Conservation (phyloP, 2,329 filamentous ascomycete species). For the Phaeophleospora eucalypticola region DNA sequence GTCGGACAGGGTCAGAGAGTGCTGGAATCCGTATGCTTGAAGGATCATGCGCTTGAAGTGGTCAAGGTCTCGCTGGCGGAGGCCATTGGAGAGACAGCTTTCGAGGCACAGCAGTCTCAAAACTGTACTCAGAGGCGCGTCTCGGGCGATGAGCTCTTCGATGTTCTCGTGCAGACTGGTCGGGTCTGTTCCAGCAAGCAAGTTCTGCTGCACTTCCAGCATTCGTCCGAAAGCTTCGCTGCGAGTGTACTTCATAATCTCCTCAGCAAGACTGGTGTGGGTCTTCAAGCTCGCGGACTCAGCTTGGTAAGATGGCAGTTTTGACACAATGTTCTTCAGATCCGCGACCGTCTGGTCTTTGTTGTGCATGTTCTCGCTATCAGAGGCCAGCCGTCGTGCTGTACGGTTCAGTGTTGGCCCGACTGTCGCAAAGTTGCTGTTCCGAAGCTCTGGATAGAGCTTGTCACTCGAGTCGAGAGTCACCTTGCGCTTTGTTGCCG, state of each 20-base stretch:
- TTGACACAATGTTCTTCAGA: conserved; percentile 90
- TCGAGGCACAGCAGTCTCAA: conserved; percentile 85
- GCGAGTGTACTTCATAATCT: conserved; percentile 88
- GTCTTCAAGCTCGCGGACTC: conserved; percentile 91
- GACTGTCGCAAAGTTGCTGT: conserved; percentile 93
- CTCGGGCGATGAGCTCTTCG: conserved; percentile 88
- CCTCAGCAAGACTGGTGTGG: conserved; percentile 87
- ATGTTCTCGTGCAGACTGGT: conserved; percentile 85
- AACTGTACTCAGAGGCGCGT: conserved; percentile 74
- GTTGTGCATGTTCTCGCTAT: conserved; percentile 80
- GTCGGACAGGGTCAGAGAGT: conserved; percentile 81
- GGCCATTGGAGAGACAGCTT: conserved; percentile 81
- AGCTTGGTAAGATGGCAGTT: conserved; percentile 84
- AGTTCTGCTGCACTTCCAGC: conserved; percentile 91
- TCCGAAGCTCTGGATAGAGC: conserved; percentile 79
- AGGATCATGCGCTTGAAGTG: conserved; percentile 82
- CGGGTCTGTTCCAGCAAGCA: conserved; percentile 85
- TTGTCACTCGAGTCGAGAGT: conserved; percentile 84
- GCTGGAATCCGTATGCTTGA: conserved; percentile 92
- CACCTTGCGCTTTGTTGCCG: conserved; percentile 75
- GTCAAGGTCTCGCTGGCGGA: conserved; percentile 85
- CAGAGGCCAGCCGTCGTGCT: conserved; percentile 76
- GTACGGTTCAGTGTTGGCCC: conserved; percentile 85
- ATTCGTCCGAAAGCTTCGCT: conserved; percentile 84
- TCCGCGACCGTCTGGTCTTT: conserved; percentile 83